A percentile compares a stretch with the other conserved stretches of the same genome.
Evolutionary conservation across 73 alveolate species (phyloP).

Genomic region (Loxodes magnus): DNA sequence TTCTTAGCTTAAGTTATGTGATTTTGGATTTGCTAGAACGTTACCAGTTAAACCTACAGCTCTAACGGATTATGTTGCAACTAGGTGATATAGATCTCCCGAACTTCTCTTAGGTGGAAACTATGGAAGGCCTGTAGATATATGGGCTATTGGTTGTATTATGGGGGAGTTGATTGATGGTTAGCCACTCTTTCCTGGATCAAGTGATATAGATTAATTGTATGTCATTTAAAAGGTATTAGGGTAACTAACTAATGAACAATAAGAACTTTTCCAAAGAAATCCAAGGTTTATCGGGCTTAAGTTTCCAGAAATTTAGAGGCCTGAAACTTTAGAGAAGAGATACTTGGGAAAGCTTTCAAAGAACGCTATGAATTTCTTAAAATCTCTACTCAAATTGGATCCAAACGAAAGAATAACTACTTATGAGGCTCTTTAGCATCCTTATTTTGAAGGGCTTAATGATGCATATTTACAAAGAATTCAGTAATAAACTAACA

Average conservation of each 20-base stretch:
- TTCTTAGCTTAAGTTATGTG: slow-evolving; percentile 69
- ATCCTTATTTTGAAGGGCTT: slow-evolving; percentile 67
- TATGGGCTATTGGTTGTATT: slow-evolving; percentile 15
- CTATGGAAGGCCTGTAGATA: slow-evolving; percentile 12
- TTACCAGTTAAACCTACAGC: slow-evolving; percentile 49
- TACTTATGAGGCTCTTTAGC: slow-evolving; percentile 69
- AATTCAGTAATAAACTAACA: slow-evolving; percentile 18
- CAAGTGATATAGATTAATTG: slow-evolving; percentile 7
- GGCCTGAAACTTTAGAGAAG: slow-evolving; percentile 7
- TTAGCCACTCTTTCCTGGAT: slow-evolving; percentile 11
- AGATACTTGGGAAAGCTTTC: slow-evolving; percentile 7
- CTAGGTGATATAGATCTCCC: slow-evolving; percentile 43
- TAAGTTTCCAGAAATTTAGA: slow-evolving; percentile 11
- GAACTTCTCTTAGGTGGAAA: slow-evolving; percentile 19
- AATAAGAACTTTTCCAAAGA: slow-evolving; percentile 9
- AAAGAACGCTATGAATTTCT: neutral
- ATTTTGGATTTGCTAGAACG: slow-evolving; percentile 71
- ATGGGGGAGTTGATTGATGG: slow-evolving; percentile 15
- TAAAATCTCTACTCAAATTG: slow-evolving; percentile 34
- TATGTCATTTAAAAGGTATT: slow-evolving; percentile 1
- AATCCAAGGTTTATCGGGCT: slow-evolving; percentile 17
- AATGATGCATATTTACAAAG: slow-evolving; percentile 22
- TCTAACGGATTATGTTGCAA: slow-evolving; percentile 57
- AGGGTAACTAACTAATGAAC: neutral
- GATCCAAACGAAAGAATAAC: slow-evolving; percentile 79